These are phyloP conservation scores for Heritiera littoralis DNA, from an alignment of 345 rosid species.

Conservation along the genomic window DNA sequence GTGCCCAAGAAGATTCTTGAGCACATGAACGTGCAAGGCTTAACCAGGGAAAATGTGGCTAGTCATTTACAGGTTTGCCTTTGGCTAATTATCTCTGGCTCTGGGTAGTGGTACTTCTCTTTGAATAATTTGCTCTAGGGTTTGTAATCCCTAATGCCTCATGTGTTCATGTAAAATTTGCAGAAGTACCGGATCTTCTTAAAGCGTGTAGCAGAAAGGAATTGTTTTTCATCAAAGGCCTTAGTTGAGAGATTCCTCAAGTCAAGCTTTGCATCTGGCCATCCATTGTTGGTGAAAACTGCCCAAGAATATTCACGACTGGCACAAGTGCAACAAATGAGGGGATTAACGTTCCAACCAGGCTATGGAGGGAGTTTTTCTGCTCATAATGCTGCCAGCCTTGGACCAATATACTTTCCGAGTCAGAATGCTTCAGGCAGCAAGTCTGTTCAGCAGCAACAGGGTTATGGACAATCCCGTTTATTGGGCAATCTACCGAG, in stretches of 20 bases:
- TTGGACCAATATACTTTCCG: background rate
- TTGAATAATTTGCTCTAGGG: too few relatives aligned
- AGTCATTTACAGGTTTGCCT: conserved; percentile 38
- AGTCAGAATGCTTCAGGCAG: conserved; percentile 17
- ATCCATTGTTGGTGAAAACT: conserved; percentile 28
- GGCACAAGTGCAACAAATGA: background rate
- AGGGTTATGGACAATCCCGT: conserved; percentile 22
- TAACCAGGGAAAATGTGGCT: conserved; percentile 46
- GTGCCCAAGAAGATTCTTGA: conserved; percentile 52
- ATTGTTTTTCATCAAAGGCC: conserved; percentile 11
- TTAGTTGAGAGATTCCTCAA: conserved; percentile 23
- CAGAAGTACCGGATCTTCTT: conserved; percentile 75
- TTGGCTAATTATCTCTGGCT: background rate
- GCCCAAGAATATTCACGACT: conserved; percentile 14
- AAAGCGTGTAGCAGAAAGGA: conserved; percentile 44
- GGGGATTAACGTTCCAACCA: conserved; percentile 1
- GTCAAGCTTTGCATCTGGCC: conserved; percentile 37
- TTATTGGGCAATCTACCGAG: background rate
- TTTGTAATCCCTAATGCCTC: background rate
- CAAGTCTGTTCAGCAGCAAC: conserved; percentile 5
- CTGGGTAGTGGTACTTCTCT: background rate
- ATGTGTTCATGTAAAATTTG: background rate
- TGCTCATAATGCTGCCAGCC: background rate
- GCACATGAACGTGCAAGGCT: conserved; percentile 41
- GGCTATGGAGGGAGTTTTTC: conserved; percentile 2